Base-by-base conservation (phyloP, 176 grass and related monocot genomes). In the Melocanna baccifera region DNA sequence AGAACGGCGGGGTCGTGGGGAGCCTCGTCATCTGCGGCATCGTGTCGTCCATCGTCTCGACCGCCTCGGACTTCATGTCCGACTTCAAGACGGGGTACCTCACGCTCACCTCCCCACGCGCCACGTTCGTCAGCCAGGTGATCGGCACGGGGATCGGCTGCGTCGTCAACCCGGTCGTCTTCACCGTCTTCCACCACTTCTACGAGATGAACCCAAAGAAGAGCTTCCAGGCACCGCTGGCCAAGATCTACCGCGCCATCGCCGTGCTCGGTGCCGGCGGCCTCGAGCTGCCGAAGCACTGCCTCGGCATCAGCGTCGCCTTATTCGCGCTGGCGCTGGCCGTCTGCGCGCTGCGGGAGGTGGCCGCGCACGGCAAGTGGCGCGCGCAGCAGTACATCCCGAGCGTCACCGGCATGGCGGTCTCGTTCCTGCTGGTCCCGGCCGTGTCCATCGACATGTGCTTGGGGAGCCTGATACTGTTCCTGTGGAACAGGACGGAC, bases 51-150 rank as follows among this genome's bases (percentile, higher is more conserved):
- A 61, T 93, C 19, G 89, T 91, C 11, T 97, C 94, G 67, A 91
- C 91, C 1, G 89, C 89, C 19, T 94, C 89, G 50, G 89, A 97
- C 83, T 71, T 92, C 74, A 94, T 87, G 75, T 92, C 90, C 9
- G 87, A 97, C 74, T 94, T 94, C 91, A 94, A 97, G 85, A 94
- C 89, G 3, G 85, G 89, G 12, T 94, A 97, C 71, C 85, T 97
- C 69, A 97, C 91, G 22, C 83, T 97, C 30, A 90, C 94, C 52
- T 97, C 94, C 7, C 91, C 86, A 5, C 80, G 81, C 3, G 92
- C 94, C 36, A 91, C 90, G 47, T 77, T 97, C 37, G 67, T 97
- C 20, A 93, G 91, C 91, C 91, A 97, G 85, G 84, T 91, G 8
- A 50, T 90, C 55, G 89, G 94, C 68, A 97, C 89, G 2, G 72